Conservation (phyloP, 345 rosid species). For the Hibiscus trionum region DNA sequence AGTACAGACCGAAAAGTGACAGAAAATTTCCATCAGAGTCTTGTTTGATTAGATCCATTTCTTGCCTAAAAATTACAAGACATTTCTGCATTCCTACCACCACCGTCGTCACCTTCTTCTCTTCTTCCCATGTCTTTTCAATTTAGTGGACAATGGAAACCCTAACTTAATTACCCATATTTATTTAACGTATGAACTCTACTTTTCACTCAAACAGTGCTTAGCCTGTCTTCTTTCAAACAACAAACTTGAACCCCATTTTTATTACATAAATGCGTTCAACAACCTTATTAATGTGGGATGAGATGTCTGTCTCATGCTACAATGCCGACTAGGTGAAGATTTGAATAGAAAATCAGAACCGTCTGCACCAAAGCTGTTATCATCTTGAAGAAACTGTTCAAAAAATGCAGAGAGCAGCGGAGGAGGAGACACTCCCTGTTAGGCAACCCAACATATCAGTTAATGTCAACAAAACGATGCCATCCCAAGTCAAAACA, state of each 20-base stretch:
- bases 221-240: neutral
- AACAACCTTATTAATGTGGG: constrained; percentile 1
- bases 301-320: constrained; percentile 10
- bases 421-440: neutral
- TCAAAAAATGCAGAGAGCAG: neutral
- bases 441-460: neutral
- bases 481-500: neutral
- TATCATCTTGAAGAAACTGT: neutral
- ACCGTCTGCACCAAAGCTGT: neutral
- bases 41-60: neutral
- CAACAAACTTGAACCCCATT: neutral
- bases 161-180: neutral
- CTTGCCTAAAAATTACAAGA: neutral
- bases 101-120: neutral
- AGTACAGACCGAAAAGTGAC: no score
- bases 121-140: neutral
- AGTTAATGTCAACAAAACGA: neutral
- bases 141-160: neutral
- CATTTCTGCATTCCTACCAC: neutral
- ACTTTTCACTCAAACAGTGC: neutral
- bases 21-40: neutral
- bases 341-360: constrained; percentile 6
- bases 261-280: constrained; percentile 8
- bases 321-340: neutral
- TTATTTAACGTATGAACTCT: neutral